Evolutionary conservation across 108 stramenopile species (phyloP), one percentile per base, ranked within the genome.

Genomic region (Nannochloropsis gaditana): DNA sequence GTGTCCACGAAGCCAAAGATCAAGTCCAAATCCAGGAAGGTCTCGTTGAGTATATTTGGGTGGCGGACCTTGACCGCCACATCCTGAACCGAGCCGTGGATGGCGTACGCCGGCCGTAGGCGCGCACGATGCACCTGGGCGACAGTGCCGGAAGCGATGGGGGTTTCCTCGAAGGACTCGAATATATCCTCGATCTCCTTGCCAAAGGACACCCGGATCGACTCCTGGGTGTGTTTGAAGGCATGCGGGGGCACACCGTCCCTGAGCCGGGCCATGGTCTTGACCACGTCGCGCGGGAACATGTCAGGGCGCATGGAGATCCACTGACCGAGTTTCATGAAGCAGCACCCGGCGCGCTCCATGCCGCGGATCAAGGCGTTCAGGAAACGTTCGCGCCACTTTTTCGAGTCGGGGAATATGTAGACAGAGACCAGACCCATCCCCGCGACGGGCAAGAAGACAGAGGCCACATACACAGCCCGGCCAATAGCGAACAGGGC

Each of bases 1-100:
- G 59, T n/a, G 2, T 73, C 59, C 2, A 73, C 59, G n/a, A 73
- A 73, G 19, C 59, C 59, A n/a, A 73, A 73, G 4, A 73, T 73
- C 59, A 73, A 73, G n/a, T 73, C 59, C 19, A 73, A n/a, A 73
- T 73, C 59, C n/a, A 73, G n/a, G 59, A 73, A 73, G 15, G 59
- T 73, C 59, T 73, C 59, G 59, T 73, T 73, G 19, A 73, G n/a
- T 73, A 73, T 73, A 73, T 73, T 73, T n/a, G 59, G 59, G n/a
- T 73, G 59, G 59, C 59, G 59, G 59, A 73, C 59, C n/a, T 73
- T 73, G 19, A 73, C 59, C 15, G 59, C 59, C 59, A 73, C 59
- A 3, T 73, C 59, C n/a, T 73, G 59, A n/a, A 73, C n/a, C 15
- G 59, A n/a, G 59, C 59, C 59, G n/a, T 73, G 59, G n/a, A 73